Percentiles rank a stretch among this genome's conserved stretches.
Evolutionary conservation across 2,329 filamentous ascomycete species (phyloP).

Genomic region (Aspergillus pseudonomiae): DNA sequence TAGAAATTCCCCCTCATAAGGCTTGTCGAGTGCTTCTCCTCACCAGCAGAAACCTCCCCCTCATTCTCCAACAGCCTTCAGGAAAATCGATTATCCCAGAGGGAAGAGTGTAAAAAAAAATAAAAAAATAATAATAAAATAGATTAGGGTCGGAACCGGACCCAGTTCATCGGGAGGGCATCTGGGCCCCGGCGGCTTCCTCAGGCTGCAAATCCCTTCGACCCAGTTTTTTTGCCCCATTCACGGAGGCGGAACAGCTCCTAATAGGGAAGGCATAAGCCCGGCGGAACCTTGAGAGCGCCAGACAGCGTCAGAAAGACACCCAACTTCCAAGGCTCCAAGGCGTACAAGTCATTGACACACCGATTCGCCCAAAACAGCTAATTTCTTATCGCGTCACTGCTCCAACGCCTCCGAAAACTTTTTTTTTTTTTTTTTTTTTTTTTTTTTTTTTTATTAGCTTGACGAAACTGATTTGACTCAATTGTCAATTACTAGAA

Average conservation of each 20-base stretch:
- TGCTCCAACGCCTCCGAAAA: background rate
- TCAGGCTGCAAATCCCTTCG: slow-evolving; percentile 5
- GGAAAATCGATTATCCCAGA: background rate
- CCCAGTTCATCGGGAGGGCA: background rate
- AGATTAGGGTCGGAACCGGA: background rate
- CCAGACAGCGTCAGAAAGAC: background rate
- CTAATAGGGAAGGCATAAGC: slow-evolving; percentile 13
- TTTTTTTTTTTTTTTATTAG: slow-evolving; percentile 20
- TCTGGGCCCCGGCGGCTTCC: background rate
- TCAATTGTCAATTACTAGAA: too few relatives aligned
- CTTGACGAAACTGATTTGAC: slow-evolving; percentile 3
- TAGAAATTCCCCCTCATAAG: slow-evolving; percentile 19
- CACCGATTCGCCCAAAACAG: slow-evolving; percentile 44
- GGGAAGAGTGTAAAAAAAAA: background rate
- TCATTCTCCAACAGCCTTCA: slow-evolving; percentile 8
- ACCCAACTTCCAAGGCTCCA: slow-evolving; percentile 5
- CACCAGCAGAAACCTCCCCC: slow-evolving; percentile 11
- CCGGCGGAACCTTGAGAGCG: too few relatives aligned
- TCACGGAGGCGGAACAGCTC: background rate
- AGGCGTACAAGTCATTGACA: slow-evolving; percentile 17
- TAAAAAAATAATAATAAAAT: background rate
- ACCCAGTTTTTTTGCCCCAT: background rate
- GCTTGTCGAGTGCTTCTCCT: slow-evolving; percentile 15
- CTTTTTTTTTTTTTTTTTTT: slow-evolving; percentile 20
- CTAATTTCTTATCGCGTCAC: slow-evolving; percentile 21